Percentiles rank a stretch among this genome's conserved stretches.
Conservation (phyloP, 306 rosid species). For the Carpinus viminea region DNA sequence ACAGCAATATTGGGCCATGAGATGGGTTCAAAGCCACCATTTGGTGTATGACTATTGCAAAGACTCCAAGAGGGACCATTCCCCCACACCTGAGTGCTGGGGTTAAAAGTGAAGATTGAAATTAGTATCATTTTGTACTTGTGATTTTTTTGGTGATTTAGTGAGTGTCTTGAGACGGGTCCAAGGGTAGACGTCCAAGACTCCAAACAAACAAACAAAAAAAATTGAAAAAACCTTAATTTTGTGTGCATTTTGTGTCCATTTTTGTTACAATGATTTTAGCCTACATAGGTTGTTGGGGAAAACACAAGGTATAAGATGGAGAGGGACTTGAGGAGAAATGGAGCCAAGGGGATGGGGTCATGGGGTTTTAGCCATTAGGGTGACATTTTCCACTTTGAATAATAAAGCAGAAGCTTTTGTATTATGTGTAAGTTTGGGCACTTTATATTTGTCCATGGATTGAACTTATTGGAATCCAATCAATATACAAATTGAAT, state of each 20-base stretch:
- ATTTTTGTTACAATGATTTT: too few species aligned
- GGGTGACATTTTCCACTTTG: not conserved
- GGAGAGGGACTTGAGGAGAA: not conserved
- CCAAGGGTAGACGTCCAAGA: too few species aligned
- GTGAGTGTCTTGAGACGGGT: too few species aligned
- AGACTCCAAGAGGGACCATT: constrained; percentile 75
- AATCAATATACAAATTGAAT: not conserved
- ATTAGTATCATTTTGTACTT: not conserved
- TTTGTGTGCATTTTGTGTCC: too few species aligned
- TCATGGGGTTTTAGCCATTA: constrained; percentile 8
- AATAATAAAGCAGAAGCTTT: constrained; percentile 26
- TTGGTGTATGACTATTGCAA: constrained; percentile 83
- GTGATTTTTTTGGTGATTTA: not conserved
- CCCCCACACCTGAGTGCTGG: constrained; percentile 89
- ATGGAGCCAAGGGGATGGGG: not conserved
- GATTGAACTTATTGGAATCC: constrained; percentile 2
- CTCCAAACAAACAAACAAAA: too few species aligned
- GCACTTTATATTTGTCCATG: constrained; percentile 24
- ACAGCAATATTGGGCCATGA: constrained; percentile 61
- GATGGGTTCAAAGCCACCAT: constrained; percentile 81
- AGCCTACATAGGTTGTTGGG: too few species aligned
- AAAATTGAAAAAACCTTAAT: too few species aligned
- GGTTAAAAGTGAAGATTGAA: constrained; percentile 16
- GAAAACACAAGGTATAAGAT: too few species aligned
- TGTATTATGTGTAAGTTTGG: constrained; percentile 17